phyloP scores from a whole-genome alignment of 176 grass and related monocot species.

The Lolium perenne region DNA sequence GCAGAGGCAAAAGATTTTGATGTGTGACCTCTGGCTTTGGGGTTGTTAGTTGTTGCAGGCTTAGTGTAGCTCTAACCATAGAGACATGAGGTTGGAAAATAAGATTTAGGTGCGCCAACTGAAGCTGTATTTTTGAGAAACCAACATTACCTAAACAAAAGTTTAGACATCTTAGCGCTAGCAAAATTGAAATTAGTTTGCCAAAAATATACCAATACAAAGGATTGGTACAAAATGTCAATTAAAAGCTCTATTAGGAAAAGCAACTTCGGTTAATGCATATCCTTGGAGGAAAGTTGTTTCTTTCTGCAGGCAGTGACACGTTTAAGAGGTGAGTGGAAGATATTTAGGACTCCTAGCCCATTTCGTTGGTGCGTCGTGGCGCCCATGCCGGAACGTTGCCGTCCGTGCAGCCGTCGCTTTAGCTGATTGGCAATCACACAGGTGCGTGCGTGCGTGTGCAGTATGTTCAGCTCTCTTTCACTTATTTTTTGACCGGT shows the following conservation, averaged over 20 bases:
- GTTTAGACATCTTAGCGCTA: too few species aligned
- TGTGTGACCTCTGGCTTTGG: background rate
- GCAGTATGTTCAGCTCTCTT: background rate
- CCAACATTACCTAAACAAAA: too few species aligned
- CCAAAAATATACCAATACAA: background rate
- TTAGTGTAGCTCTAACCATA: background rate
- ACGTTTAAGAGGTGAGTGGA: slow-evolving; percentile 16
- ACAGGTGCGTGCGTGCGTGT: slow-evolving; percentile 29
- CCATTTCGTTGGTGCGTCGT: slow-evolving; percentile 37
- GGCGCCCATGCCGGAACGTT: slow-evolving; percentile 39
- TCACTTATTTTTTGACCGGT: background rate
- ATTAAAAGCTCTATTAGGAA: background rate
- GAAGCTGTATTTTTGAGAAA: too few species aligned
- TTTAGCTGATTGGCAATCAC: slow-evolving; percentile 50
- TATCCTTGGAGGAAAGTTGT: too few species aligned
- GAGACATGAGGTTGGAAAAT: too few species aligned
- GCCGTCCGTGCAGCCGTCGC: slow-evolving; percentile 41
- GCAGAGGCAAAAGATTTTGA: background rate
- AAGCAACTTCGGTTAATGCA: background rate
- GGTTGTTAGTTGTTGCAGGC: background rate
- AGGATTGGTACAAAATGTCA: too few species aligned
- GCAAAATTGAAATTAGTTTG: background rate
- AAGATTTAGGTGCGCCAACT: too few species aligned
- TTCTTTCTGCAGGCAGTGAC: background rate
- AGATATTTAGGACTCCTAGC: background rate